phyloP scores from a whole-genome alignment of 306 rosid genomes.

The Vigna angularis region DNA sequence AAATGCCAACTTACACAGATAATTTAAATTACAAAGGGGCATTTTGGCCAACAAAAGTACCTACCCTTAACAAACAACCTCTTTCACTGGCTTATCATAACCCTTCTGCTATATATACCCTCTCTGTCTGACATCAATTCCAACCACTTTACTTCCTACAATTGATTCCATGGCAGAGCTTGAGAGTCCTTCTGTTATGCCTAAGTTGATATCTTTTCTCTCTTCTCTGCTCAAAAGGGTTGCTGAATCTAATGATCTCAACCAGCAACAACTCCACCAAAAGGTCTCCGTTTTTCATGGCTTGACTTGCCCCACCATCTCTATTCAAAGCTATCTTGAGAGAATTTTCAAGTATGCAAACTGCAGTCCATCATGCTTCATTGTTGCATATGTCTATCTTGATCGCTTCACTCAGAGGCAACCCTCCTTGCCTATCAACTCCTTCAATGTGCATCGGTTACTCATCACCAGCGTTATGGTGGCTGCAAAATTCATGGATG shows the following conservation, averaged over 20 bases:
- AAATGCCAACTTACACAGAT: conserved; percentile 46
- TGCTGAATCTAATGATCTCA: conserved; percentile 76
- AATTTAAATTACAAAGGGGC: conserved; percentile 39
- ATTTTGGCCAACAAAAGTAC: conserved; percentile 43
- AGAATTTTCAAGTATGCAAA: conserved; percentile 95
- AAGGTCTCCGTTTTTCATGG: conserved; percentile 92
- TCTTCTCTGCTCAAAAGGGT: conserved; percentile 85
- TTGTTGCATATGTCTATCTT: conserved; percentile 89
- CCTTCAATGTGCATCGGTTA: conserved; percentile 86
- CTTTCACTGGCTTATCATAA: conserved; percentile 12
- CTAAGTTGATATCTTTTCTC: conserved; percentile 71
- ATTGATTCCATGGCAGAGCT: conserved; percentile 77
- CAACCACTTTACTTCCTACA: conserved; percentile 41
- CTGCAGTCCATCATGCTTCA: conserved; percentile 88
- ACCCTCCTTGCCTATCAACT: conserved; percentile 77
- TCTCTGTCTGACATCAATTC: conserved; percentile 35
- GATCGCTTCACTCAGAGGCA: conserved; percentile 90
- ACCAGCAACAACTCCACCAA: conserved; percentile 54
- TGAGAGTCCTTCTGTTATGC: conserved; percentile 77
- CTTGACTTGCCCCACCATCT: conserved; percentile 74
- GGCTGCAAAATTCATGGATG: conserved; percentile 99
- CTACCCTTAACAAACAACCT: conserved; percentile 38
- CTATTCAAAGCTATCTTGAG: conserved; percentile 81
- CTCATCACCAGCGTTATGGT: conserved; percentile 94
- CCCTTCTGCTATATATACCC: conserved; percentile 22